A percentile compares a stretch with the other conserved stretches of the same genome.
Evolutionary conservation across 495 filamentous ascomycete genomes (phyloP).

Genomic region (Bacidia gigantensis): DNA sequence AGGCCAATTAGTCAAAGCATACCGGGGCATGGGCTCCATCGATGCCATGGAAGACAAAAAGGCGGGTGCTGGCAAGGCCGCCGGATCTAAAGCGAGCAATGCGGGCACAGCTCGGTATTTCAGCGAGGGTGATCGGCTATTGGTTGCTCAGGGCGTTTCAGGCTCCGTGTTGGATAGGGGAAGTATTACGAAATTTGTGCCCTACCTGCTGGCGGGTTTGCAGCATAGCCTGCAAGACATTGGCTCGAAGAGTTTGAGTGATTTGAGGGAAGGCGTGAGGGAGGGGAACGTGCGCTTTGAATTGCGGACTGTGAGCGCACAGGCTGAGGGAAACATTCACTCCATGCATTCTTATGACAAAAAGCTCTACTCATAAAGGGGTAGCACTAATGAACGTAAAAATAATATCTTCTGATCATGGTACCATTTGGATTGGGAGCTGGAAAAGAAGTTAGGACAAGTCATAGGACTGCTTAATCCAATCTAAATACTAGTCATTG

Average conservation of each 20-base stretch:
- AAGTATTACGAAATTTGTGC: slow-evolving; percentile 84
- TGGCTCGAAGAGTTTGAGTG: slow-evolving; percentile 61
- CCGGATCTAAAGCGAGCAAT: slow-evolving; percentile 74
- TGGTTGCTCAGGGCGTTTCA: slow-evolving; percentile 94
- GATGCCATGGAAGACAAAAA: slow-evolving; percentile 99
- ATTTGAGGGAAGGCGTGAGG: slow-evolving; percentile 60
- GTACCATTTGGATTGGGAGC: too few relatives aligned
- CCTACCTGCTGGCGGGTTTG: slow-evolving; percentile 85
- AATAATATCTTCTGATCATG: too few relatives aligned
- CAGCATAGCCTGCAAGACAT: slow-evolving; percentile 97
- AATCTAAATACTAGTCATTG: background rate
- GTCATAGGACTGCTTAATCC: too few relatives aligned
- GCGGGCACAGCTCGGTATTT: slow-evolving; percentile 97
- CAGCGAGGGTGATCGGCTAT: slow-evolving; percentile 83
- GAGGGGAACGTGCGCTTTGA: slow-evolving; percentile 82
- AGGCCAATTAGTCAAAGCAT: slow-evolving; percentile 96
- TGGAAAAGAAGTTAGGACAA: too few relatives aligned
- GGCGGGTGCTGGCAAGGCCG: slow-evolving; percentile 43
- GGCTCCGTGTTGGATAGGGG: slow-evolving; percentile 59
- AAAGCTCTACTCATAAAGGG: slow-evolving; percentile 79
- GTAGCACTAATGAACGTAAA: background rate
- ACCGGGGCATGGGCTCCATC: slow-evolving; percentile 96
- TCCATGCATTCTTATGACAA: slow-evolving; percentile 96
- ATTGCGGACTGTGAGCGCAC: slow-evolving; percentile 81
- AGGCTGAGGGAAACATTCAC: slow-evolving; percentile 91